Conservation (phyloP, 1,139 yeast genomes). For the Candida sanyaensis region DNA sequence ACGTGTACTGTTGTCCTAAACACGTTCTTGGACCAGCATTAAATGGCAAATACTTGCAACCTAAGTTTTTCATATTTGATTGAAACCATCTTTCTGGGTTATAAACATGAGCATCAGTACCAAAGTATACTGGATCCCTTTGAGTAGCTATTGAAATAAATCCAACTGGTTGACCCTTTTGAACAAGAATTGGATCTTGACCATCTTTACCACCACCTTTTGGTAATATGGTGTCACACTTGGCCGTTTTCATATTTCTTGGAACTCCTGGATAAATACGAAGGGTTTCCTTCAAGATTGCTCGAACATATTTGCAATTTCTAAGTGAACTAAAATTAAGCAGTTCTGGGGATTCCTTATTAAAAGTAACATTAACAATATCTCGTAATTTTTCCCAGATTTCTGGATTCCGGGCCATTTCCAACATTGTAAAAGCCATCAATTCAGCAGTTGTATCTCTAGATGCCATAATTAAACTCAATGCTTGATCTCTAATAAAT, state of each 20-base stretch:
- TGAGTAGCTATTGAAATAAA: conserved; percentile 42
- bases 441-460: conserved; percentile 52
- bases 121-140: conserved; percentile 38
- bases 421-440: conserved; percentile 40
- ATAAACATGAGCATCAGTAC: conserved; percentile 42
- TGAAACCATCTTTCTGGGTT: conserved; percentile 50
- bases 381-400: conserved; percentile 34
- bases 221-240: conserved; percentile 48
- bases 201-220: conserved; percentile 54
- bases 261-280: conserved; percentile 58
- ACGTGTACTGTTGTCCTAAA: conserved; percentile 47
- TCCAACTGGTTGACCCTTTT: conserved; percentile 37
- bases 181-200: conserved; percentile 38
- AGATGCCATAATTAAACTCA: conserved; percentile 47
- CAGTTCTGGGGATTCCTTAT: not conserved
- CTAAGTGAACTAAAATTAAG: conserved; percentile 45
- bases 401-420: conserved; percentile 42
- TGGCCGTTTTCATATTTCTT: conserved; percentile 43
- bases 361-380: conserved; percentile 34
- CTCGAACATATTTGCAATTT: conserved; percentile 45
- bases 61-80: conserved; percentile 22
- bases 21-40: conserved; percentile 46
- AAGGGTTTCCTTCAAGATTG: conserved; percentile 48
- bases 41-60: conserved; percentile 45
- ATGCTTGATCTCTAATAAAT: conserved; percentile 45